phyloP scores from a whole-genome alignment of 1,139 yeast species.

The Arxiozyma bovina region DNA sequence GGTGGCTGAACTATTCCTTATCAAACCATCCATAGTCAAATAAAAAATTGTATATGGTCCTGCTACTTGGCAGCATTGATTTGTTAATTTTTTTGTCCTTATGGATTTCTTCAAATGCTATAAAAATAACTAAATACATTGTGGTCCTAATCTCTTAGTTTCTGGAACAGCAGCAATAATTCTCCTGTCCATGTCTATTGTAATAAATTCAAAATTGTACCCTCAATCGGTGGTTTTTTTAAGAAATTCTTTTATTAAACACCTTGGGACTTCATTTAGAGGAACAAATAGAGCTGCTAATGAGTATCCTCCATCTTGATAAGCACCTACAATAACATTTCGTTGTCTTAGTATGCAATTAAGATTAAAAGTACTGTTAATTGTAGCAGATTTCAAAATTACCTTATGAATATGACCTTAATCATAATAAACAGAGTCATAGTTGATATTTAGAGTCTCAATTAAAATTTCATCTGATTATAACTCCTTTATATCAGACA shows the following conservation, averaged over 20 bases:
- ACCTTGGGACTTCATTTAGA: not conserved
- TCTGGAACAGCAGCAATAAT: not conserved
- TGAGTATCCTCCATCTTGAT: not conserved
- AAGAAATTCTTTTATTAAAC: not conserved
- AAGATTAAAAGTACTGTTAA: not conserved
- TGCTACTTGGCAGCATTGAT: not conserved
- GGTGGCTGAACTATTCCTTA: not conserved
- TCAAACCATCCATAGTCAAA: not conserved
- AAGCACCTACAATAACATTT: not conserved
- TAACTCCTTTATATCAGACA: not conserved
- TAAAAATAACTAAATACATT: not conserved
- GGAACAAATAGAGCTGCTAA: not conserved
- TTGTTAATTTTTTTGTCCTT: not conserved
- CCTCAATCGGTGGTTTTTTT: not conserved
- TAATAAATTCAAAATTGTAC: not conserved
- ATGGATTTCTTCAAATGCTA: not conserved
- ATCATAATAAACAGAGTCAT: not conserved
- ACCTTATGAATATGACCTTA: not conserved
- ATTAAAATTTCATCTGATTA: not conserved
- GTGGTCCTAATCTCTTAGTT: not conserved
- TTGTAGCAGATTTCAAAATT: not conserved
- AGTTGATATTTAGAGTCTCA: not conserved
- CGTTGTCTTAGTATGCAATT: not conserved
- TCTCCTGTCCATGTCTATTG: not conserved
- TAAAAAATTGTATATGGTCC: not conserved